Base-by-base conservation (phyloP, 1,284 basidiomycete genomes). In the Ceratobasidium theobromae region DNA sequence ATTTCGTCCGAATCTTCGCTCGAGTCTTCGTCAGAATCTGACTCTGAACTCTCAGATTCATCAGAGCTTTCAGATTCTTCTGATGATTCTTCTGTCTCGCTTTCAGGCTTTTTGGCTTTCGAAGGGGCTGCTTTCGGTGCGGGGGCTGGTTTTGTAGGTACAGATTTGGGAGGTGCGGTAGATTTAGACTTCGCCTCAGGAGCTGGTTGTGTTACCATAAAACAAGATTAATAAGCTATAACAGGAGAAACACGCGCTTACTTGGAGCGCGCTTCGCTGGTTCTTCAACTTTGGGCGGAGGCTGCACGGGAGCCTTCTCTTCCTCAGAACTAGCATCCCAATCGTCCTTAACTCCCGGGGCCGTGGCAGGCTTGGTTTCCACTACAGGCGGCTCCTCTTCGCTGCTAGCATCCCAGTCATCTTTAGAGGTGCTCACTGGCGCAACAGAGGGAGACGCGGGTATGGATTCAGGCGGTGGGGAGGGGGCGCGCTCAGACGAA, bases 351-450 rank as follows among this genome's bases (percentile, higher is more conserved):
- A 75, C 74, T 51, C 72, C 73, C 4, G 54, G 43, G 21, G 58
- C 49, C 5, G 45, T 35, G 16, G 62, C 12, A 6, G 46, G 46
- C 21, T 53, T 53, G 21, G 18, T 41, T 14, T 46, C 51, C 1
- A 46, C 25, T 4, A 30, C 6, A 27, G 53, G 35, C 32, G 49
- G 51, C 2, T 84, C 82, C 65, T 85, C 89, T 8, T 89, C 89
- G 69, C 88, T 91, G 40, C 87, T 86, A 27, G 86, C 89, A 68
- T 97, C 95, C 95, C 94, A 97, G 70, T 93, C 89, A 69, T 93
- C 86, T 74, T 87, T 88, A 0, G 83, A 80, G 52, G 79, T 82
- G 30, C 80, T 81, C 4, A 75, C 71, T 8, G 77, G 74, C 25
- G 75, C 72, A 32, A 82, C 79, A 1, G 82, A 79, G 27, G 23